phyloP scores from a whole-genome alignment of 129 eudicot genomes.

The Smallanthus sonchifolius region DNA sequence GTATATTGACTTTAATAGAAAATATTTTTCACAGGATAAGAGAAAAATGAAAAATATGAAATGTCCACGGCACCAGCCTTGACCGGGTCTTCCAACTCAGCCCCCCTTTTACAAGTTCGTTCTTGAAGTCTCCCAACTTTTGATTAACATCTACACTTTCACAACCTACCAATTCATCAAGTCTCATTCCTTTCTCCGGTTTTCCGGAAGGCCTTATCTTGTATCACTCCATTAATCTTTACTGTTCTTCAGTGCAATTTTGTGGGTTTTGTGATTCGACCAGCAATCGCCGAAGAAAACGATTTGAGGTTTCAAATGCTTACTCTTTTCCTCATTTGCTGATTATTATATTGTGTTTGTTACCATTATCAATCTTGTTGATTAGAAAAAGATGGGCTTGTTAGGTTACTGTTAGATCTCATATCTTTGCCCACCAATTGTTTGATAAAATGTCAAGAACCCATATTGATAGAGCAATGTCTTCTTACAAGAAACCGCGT shows the following conservation, averaged over 20 bases:
- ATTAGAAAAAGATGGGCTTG: not conserved
- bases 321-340: slow-evolving; percentile 15
- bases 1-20: not conserved
- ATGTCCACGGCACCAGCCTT: not conserved
- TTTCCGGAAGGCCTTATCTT: not conserved
- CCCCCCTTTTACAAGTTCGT: slow-evolving; percentile 20
- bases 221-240: not conserved
- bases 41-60: not conserved
- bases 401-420: slow-evolving; percentile 17
- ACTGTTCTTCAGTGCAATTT: slow-evolving; percentile 19
- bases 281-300: slow-evolving; percentile 3
- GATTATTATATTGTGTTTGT: slow-evolving; percentile 11
- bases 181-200: not conserved
- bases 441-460: slow-evolving; percentile 29
- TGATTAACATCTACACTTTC: slow-evolving; percentile 14
- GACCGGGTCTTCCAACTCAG: slow-evolving; percentile 10
- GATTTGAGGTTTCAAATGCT: slow-evolving; percentile 30
- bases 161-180: not conserved
- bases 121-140: slow-evolving; percentile 42
- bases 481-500: slow-evolving; percentile 48
- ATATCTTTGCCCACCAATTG: slow-evolving; percentile 18
- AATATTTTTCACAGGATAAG: not conserved
- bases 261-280: slow-evolving; percentile 22
- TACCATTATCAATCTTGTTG: not conserved
- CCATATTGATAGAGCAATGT: slow-evolving; percentile 38